Conservation (phyloP, 805 yeast genomes). For the Jamesozyma lodderae region DNA sequence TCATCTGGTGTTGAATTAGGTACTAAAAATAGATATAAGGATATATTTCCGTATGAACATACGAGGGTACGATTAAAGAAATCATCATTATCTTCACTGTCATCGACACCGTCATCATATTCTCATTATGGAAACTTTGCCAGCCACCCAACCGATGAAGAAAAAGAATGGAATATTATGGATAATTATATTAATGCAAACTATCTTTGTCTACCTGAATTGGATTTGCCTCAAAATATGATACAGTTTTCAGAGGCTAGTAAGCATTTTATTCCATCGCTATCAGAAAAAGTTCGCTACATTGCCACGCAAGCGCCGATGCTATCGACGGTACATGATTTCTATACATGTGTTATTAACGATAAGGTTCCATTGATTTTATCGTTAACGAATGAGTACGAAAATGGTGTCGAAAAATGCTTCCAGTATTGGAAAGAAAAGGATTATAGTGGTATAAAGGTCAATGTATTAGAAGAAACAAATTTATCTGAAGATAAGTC, state of each 20-base stretch:
- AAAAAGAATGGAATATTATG: conserved; percentile 15
- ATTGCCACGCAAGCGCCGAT: conserved; percentile 92
- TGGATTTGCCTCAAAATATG: conserved; percentile 5
- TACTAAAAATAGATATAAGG: conserved; percentile 75
- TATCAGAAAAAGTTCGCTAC: conserved; percentile 37
- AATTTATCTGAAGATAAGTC: conserved; percentile 2
- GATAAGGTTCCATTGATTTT: conserved; percentile 58
- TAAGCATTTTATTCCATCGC: neutral
- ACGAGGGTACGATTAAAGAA: conserved; percentile 58
- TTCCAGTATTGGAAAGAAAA: conserved; percentile 72
- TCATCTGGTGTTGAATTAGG: conserved; percentile 77
- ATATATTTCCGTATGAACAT: conserved; percentile 80
- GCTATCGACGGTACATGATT: conserved; percentile 63
- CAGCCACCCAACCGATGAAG: conserved; percentile 5
- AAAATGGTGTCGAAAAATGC: conserved; percentile 75
- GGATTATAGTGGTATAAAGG: conserved; percentile 31
- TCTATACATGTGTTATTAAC: conserved; percentile 69
- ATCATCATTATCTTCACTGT: conserved; percentile 4
- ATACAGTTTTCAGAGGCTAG: conserved; percentile 4
- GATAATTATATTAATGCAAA: conserved; percentile 83
- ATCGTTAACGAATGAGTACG: conserved; percentile 67
- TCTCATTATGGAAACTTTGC: neutral
- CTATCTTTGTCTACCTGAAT: conserved; percentile 35
- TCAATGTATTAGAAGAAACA: conserved; percentile 20
- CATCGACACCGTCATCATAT: neutral